Base-by-base conservation (phyloP, 257 asterid species). In the Solanum commersonii region DNA sequence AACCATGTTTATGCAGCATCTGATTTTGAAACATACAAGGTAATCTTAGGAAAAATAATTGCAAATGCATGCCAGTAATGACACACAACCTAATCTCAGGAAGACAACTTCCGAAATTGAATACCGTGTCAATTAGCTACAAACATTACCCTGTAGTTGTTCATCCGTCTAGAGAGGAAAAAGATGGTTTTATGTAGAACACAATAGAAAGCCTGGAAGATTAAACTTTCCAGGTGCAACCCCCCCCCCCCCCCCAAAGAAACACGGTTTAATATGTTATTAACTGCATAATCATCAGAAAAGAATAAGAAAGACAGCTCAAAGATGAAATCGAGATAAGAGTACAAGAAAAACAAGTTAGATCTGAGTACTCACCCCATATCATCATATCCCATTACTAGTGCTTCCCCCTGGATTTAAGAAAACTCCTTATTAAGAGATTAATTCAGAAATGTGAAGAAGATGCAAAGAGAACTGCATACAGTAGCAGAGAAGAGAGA, bases 351-450 rank as follows among this genome's bases (percentile, higher is more conserved):
- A 34, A 82, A 89, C 88, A 86, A 65, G 33, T 82, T 82, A 82
- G 40, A 29, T 49, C 42, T 16, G 70, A 82, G 37, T 87, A 92
- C 99, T 95, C 91, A 97, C 99, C 99, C 99, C 99, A 97, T 96
- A 71, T 95, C 98, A 93, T 95, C 99, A 89, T 96, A 97, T 92
- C 99, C 99, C 98, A 96, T 95, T 82, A 97, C 98, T 71, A 97
- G 95, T 77, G 99, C 99, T 89, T 97, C 98, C 10, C 99, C 99
- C 99, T 97, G 98, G 87, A 93, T 82, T 81, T 44, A 49, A 46
- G 85, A 82, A 29, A 81, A 81, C 27, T 81, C 68, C 40, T 46
- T 81, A 91, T 52, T 33, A 31, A 82, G 63, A 60, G 16, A 42
- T 65, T 46, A 67, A 63, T 77, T 71, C 79, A 76, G 12, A 60